Percentiles rank a stretch among this genome's conserved stretches.
phyloP scores from a whole-genome alignment of 352 stramenopile species.

The Phytophthora lateralis region DNA sequence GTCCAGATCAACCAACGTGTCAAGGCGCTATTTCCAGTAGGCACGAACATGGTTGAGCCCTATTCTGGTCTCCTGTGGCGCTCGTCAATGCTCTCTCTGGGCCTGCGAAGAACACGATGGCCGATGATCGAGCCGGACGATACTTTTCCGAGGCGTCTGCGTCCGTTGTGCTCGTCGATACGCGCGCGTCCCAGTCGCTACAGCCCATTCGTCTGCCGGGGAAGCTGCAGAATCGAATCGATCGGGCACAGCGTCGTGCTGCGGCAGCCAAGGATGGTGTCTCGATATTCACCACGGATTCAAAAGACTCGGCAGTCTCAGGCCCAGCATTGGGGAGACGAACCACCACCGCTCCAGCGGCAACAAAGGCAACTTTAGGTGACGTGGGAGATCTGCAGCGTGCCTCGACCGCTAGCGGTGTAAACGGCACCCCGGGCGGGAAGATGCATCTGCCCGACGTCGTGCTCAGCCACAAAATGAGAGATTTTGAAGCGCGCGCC shows the following conservation, averaged over 20 bases:
- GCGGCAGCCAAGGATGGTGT: constrained; percentile 73
- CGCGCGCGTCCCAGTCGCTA: constrained; percentile 59
- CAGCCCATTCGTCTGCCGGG: constrained; percentile 59
- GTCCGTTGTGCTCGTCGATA: constrained; percentile 46
- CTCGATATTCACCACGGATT: constrained; percentile 58
- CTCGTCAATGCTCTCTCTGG: constrained; percentile 1
- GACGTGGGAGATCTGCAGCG: constrained; percentile 7
- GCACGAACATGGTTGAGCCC: constrained; percentile 5
- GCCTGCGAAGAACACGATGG: constrained; percentile 8
- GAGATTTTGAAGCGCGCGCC: constrained; percentile 77
- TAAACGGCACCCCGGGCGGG: constrained; percentile 1
- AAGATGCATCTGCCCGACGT: constrained; percentile 73
- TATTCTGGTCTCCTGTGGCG: constrained; percentile 22
- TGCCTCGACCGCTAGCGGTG: constrained; percentile 10
- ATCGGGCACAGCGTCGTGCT: constrained; percentile 64
- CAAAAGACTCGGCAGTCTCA: constrained; percentile 19
- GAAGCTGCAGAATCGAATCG: constrained; percentile 69
- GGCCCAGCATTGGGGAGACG: constrained; percentile 7
- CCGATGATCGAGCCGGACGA: constrained; percentile 20
- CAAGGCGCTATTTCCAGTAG: constrained; percentile 15
- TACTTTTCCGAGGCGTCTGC: constrained; percentile 9
- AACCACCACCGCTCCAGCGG: constrained; percentile 10
- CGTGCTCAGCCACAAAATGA: constrained; percentile 79
- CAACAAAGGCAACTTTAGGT: constrained; percentile 2
- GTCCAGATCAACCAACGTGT: neutral